phyloP scores from a whole-genome alignment of 2,329 filamentous ascomycete species.

The Aspergillus novofumigatus region DNA sequence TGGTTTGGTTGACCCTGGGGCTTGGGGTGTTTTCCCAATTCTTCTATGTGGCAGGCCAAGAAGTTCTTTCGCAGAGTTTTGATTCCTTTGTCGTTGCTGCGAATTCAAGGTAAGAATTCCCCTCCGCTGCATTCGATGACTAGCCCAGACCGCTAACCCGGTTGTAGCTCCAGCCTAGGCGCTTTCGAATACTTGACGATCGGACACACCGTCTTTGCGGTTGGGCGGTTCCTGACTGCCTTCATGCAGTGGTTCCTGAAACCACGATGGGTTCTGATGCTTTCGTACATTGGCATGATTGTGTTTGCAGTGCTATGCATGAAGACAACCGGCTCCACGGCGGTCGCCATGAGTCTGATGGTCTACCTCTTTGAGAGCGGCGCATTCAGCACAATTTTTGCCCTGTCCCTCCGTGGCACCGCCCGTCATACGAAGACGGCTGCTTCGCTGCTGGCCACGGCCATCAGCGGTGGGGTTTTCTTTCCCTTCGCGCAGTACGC shows the following conservation, averaged over 20 bases:
- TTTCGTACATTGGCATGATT: slow-evolving; percentile 52
- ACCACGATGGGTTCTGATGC: slow-evolving; percentile 54
- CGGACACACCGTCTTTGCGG: slow-evolving; percentile 55
- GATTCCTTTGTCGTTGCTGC: slow-evolving; percentile 41
- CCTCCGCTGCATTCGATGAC: not conserved
- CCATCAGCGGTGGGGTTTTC: slow-evolving; percentile 51
- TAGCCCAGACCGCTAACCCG: not conserved
- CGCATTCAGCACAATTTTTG: slow-evolving; percentile 57
- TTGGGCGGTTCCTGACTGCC: slow-evolving; percentile 55
- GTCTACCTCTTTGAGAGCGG: slow-evolving; percentile 59
- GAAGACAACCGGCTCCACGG: slow-evolving; percentile 42
- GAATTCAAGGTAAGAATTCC: slow-evolving; percentile 27
- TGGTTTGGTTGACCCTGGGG: slow-evolving; percentile 55
- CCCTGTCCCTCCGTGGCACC: slow-evolving; percentile 55
- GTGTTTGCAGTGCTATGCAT: slow-evolving; percentile 51
- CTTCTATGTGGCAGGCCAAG: slow-evolving; percentile 60
- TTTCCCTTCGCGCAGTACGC: slow-evolving; percentile 54
- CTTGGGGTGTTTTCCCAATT: slow-evolving; percentile 54
- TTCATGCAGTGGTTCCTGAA: slow-evolving; percentile 51
- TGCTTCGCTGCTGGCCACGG: slow-evolving; percentile 50
- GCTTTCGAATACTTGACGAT: slow-evolving; percentile 49
- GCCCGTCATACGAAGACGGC: slow-evolving; percentile 57
- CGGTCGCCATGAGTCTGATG: slow-evolving; percentile 48
- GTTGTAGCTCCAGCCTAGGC: slow-evolving; percentile 16
- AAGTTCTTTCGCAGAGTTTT: slow-evolving; percentile 51